phyloP scores from a whole-genome alignment of 768 basidiomycete species.

The Hygrophorus russula region DNA sequence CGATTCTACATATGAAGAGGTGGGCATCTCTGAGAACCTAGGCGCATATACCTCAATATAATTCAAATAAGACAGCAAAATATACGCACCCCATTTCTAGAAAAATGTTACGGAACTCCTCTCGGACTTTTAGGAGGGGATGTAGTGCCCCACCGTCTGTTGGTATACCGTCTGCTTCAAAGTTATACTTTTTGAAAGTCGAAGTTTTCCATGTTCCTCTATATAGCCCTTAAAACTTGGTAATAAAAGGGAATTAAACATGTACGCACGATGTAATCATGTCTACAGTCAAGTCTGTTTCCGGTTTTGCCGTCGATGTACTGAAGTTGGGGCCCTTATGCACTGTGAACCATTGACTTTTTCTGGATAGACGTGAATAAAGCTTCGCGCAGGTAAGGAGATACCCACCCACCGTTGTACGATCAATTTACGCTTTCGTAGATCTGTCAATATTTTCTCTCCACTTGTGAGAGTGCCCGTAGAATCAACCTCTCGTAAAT shows the following conservation, averaged over 20 bases:
- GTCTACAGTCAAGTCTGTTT: conserved; percentile 93
- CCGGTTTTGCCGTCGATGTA: conserved; percentile 83
- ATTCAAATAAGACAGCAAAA: background rate
- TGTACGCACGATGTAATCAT: conserved; percentile 79
- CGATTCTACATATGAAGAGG: conserved; percentile 90
- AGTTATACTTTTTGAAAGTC: conserved; percentile 96
- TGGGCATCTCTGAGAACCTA: conserved; percentile 99
- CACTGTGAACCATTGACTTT: conserved; percentile 91
- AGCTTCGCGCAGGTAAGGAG: conserved; percentile 1
- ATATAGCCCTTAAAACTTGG: conserved; percentile 7
- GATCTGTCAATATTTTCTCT: conserved; percentile 75
- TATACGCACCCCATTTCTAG: conserved; percentile 90
- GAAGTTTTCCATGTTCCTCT: conserved; percentile 94
- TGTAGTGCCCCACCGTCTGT: conserved; percentile 89
- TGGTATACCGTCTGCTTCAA: conserved; percentile 89
- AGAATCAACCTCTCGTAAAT: conserved; percentile 61
- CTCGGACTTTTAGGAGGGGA: conserved; percentile 93
- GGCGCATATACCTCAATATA: background rate
- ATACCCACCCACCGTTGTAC: conserved; percentile 51
- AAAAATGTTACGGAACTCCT: conserved; percentile 96
- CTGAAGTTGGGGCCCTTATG: conserved; percentile 79
- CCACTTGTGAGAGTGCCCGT: conserved; percentile 64
- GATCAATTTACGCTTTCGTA: conserved; percentile 86
- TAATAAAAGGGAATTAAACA: background rate
- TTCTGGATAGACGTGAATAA: conserved; percentile 37